phyloP scores from a whole-genome alignment of 1,139 yeast species.

The Saccharomyces uvarum region DNA sequence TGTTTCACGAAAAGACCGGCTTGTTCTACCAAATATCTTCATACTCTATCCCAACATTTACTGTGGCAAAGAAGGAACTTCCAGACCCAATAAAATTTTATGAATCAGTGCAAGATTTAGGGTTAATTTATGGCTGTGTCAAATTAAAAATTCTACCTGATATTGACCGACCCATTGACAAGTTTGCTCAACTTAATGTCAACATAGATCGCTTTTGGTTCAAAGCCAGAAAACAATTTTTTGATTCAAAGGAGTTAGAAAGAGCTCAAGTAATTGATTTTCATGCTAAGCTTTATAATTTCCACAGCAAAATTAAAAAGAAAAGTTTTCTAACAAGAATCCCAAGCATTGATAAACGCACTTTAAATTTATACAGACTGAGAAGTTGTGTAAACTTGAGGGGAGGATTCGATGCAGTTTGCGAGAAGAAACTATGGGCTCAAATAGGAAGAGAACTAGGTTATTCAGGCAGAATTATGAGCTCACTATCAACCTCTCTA shows the following conservation, averaged over 20 bases:
- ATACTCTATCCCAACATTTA: conserved; percentile 38
- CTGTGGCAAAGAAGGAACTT: conserved; percentile 40
- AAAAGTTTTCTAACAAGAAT: conserved; percentile 22
- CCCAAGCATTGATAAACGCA: conserved; percentile 54
- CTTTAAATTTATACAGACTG: conserved; percentile 47
- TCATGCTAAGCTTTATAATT: conserved; percentile 32
- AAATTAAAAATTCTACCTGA: conserved; percentile 38
- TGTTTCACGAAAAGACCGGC: conserved; percentile 14
- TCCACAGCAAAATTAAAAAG: conserved; percentile 25
- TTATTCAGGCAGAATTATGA: conserved; percentile 59
- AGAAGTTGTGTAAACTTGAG: conserved; percentile 45
- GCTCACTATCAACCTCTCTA: conserved; percentile 62
- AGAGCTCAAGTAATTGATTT: conserved; percentile 32
- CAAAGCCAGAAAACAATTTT: conserved; percentile 46
- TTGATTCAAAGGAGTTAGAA: conserved; percentile 35
- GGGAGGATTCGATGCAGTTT: conserved; percentile 54
- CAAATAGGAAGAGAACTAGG: conserved; percentile 71
- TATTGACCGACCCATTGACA: neutral
- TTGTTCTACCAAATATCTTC: conserved; percentile 13
- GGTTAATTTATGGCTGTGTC: conserved; percentile 59
- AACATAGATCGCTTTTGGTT: conserved; percentile 52
- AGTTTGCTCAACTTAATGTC: conserved; percentile 32
- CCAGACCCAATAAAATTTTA: conserved; percentile 47
- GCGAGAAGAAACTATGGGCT: conserved; percentile 52
- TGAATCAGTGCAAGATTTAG: conserved; percentile 41